A percentile compares a stretch with the other conserved stretches of the same genome.
Conservation (phyloP, 2,329 filamentous ascomycete species). For the Colletotrichum spaethianum region DNA sequence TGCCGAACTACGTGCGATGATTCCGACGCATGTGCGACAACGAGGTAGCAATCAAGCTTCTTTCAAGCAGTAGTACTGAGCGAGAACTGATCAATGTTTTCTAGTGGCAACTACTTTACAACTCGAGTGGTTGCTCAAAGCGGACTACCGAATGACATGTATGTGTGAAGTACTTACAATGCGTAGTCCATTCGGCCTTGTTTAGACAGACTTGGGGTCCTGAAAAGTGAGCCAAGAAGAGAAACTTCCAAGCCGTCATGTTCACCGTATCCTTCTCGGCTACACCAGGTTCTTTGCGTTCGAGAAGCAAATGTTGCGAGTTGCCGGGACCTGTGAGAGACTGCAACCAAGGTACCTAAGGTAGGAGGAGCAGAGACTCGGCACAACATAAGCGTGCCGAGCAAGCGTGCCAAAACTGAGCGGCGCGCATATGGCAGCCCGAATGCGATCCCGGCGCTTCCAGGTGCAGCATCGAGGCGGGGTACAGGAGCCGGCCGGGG, state of each 20-base stretch:
- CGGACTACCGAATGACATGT: too few species aligned
- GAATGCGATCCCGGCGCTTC: slow-evolving; percentile 15
- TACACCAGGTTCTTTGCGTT: neutral
- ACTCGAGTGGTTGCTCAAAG: too few species aligned
- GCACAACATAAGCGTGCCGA: neutral
- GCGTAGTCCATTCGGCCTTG: too few species aligned
- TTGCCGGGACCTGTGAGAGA: neutral
- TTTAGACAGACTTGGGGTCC: too few species aligned
- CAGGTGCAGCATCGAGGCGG: slow-evolving; percentile 22
- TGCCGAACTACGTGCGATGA: slow-evolving; percentile 33
- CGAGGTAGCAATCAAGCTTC: neutral
- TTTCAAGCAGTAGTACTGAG: too few species aligned
- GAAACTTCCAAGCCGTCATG: too few species aligned
- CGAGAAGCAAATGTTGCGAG: too few species aligned
- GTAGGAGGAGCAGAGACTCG: neutral
- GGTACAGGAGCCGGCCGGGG: slow-evolving; percentile 32
- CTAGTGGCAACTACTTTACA: neutral
- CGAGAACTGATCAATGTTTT: too few species aligned
- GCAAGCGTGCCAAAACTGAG: neutral
- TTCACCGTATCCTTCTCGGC: too few species aligned
- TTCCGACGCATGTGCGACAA: slow-evolving; percentile 24
- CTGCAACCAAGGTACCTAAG: neutral
- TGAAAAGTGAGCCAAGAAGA: too few species aligned
- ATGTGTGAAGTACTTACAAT: too few species aligned
- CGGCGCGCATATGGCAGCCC: slow-evolving; percentile 6